Evolutionary conservation across 306 rosid genomes (phyloP).

Genomic region (Malus asiatica): DNA sequence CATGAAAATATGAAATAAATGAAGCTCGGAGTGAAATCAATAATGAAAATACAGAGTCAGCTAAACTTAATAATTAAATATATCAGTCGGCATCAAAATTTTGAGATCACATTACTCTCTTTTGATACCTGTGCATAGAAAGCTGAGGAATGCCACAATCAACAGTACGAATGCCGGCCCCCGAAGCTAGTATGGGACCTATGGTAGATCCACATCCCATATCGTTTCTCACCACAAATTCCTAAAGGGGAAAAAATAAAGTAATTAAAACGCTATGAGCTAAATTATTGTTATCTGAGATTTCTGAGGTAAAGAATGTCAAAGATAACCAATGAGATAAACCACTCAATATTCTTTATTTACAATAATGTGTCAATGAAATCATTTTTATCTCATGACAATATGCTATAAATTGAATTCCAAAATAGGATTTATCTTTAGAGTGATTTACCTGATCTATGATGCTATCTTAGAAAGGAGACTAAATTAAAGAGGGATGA

Average conservation of each 20-base stretch:
- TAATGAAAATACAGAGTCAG: not conserved
- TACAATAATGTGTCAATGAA: not conserved
- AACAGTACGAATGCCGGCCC: constrained; percentile 88
- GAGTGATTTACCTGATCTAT: not conserved
- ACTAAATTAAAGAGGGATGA: not conserved
- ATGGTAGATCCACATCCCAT: constrained; percentile 99
- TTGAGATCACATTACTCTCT: not conserved
- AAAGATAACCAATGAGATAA: not conserved
- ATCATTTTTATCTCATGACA: not conserved
- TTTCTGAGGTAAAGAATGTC: not conserved
- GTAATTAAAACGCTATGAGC: not conserved
- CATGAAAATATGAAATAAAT: not conserved
- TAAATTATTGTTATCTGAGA: not conserved
- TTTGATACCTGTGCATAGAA: constrained; percentile 91
- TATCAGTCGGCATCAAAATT: not conserved
- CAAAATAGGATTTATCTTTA: not conserved
- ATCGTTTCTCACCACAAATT: constrained; percentile 91
- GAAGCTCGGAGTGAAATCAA: not conserved
- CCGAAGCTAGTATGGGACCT: constrained; percentile 95
- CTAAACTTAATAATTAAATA: not conserved
- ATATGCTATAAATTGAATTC: not conserved
- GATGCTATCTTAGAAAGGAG: not conserved
- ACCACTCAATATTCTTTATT: not conserved
- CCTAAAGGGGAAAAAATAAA: constrained; percentile 32
- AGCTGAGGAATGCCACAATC: constrained; percentile 98